Evolutionary conservation across 257 asterid genomes (phyloP).

Genomic region (Nicotiana sylvestris): DNA sequence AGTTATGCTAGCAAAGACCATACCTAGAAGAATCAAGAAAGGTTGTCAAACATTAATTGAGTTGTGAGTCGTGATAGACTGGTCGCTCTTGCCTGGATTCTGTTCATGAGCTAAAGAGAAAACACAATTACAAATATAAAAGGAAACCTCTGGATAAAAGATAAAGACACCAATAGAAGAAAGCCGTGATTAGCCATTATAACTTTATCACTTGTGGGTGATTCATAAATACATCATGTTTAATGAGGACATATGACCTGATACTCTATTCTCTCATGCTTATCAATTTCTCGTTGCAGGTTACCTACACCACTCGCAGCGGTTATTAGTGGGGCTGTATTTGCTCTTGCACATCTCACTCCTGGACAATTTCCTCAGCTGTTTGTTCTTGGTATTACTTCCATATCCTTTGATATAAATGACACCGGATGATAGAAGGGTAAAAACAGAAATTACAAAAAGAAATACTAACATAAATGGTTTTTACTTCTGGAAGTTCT

Average conservation of each 20-base stretch:
- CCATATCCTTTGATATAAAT: neutral
- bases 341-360: conserved; percentile 88
- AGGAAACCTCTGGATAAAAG: neutral
- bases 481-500: conserved; percentile 8
- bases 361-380: conserved; percentile 95
- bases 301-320: conserved; percentile 85
- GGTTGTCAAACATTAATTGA: neutral
- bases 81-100: neutral
- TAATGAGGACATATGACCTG: neutral
- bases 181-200: neutral
- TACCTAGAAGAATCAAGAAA: neutral
- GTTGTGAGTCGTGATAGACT: neutral
- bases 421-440: neutral
- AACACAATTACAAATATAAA: neutral
- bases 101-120: neutral
- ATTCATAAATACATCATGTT: neutral
- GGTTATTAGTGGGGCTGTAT: conserved; percentile 76
- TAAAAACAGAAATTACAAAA: neutral
- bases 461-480: neutral
- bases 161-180: neutral
- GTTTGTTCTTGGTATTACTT: conserved; percentile 73
- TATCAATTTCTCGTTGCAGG: conserved; percentile 47
- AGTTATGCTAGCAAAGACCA: too few relatives aligned
- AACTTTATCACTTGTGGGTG: neutral
- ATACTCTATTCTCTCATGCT: conserved; percentile 1